These are phyloP conservation scores for Cercospora canescens DNA, from an alignment of 2,329 filamentous ascomycete genomes.

Conservation along the genomic window DNA sequence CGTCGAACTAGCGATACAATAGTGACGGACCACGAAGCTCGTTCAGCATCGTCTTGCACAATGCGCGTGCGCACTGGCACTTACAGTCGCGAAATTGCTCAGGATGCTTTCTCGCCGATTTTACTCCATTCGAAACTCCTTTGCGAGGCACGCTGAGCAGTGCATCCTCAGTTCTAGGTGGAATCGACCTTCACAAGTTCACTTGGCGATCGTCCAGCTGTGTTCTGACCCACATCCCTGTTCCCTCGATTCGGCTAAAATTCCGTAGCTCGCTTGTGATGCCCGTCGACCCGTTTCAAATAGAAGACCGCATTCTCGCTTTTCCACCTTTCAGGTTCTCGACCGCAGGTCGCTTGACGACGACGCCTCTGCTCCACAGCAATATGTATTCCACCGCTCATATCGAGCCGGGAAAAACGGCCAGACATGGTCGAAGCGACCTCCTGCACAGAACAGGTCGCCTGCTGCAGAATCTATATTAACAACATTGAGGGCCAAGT, in stretches of 20 bases:
- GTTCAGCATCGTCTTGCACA: background rate
- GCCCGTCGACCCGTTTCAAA: slow-evolving; percentile 9
- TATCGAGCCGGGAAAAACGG: background rate
- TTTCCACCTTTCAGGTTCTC: background rate
- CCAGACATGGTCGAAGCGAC: background rate
- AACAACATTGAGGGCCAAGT: slow-evolving; percentile 20
- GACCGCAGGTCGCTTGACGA: background rate
- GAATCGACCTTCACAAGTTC: background rate
- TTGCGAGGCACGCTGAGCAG: background rate
- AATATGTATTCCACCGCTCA: background rate
- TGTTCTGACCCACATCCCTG: background rate
- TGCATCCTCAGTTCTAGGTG: background rate
- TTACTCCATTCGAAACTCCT: background rate
- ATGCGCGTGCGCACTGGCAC: background rate
- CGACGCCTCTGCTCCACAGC: background rate
- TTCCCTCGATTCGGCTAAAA: background rate
- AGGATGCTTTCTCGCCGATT: background rate
- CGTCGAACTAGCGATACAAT: background rate
- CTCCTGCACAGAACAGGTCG: background rate
- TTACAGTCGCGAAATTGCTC: background rate
- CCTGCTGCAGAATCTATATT: background rate
- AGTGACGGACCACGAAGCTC: background rate
- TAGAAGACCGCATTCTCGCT: background rate
- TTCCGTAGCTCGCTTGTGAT: slow-evolving; percentile 3
- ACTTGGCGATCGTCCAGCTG: background rate